phyloP scores from a whole-genome alignment of 2,329 filamentous ascomycete species.

The Microcyclospora pomicola region DNA sequence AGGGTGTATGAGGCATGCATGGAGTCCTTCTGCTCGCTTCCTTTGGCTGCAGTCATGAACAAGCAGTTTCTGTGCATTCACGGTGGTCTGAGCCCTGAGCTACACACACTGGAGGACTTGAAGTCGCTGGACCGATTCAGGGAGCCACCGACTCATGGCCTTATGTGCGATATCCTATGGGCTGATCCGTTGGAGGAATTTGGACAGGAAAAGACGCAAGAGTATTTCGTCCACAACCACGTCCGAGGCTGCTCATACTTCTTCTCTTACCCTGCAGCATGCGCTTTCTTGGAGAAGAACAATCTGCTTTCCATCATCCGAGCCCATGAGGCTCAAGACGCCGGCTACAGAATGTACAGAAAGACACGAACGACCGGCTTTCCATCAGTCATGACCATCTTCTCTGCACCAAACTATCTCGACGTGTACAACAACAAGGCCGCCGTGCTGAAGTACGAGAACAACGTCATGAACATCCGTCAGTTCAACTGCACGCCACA shows the following conservation, averaged over 20 bases:
- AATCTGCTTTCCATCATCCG: constrained; percentile 94
- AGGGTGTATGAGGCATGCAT: constrained; percentile 93
- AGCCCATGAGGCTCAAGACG: constrained; percentile 96
- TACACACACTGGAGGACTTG: constrained; percentile 89
- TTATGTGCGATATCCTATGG: constrained; percentile 99
- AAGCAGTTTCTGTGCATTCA: constrained; percentile 99
- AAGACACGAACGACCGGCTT: constrained; percentile 97
- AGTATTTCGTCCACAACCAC: constrained; percentile 97
- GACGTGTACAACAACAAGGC: constrained; percentile 99
- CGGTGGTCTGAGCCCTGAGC: constrained; percentile 84
- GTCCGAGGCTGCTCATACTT: constrained; percentile 98
- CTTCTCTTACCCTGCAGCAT: constrained; percentile 95
- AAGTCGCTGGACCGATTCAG: constrained; percentile 97
- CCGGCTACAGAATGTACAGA: constrained; percentile 96
- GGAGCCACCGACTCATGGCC: constrained; percentile 87
- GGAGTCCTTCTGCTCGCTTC: constrained; percentile 91
- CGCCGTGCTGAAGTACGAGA: constrained; percentile 96
- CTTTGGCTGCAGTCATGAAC: constrained; percentile 96
- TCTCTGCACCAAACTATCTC: constrained; percentile 96
- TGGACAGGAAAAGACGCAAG: constrained; percentile 93
- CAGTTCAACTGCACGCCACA: constrained; percentile 99
- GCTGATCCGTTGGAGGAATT: constrained; percentile 97
- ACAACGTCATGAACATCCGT: constrained; percentile 99
- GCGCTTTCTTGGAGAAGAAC: constrained; percentile 97
- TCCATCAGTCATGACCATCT: constrained; percentile 99